Evolutionary conservation across 176 grass and related monocot genomes (phyloP), one percentile per base, ranked within the genome.

Genomic region (Aegilops tauschii): DNA sequence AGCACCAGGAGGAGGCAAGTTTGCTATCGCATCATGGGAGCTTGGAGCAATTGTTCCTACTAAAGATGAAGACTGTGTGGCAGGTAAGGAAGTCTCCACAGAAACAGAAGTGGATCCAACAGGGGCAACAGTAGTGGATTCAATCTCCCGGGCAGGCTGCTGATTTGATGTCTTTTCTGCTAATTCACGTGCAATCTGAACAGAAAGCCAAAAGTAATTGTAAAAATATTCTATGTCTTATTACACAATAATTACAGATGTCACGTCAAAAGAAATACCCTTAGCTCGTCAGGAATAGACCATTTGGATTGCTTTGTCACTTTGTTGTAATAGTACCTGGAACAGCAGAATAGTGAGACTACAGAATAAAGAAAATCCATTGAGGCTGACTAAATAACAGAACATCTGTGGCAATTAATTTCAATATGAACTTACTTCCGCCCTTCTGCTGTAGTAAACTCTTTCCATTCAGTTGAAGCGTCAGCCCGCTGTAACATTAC

Each of bases 381-480:
- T 44, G 59, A 83, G 49, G 29, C 20, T 80, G 42, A 82, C 36
- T 32, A 70, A 72, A 73, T 77, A 88, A 86, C 18, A 65, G 76
- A 64, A 76, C 71, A 21, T 61, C 31, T 59, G 18, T 59, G 20
- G 75, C 16, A 70, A 39, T 2, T 34, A 56, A 61, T 87, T 77
- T 31, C 64, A 66, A 2, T 78, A 74, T 71, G 13, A 83, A 92
- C 94, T 91, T 90, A 99, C 97, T 94, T 99, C 75, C 89, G 82
- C 58, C 94, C 94, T 85, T 94, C 94, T 77, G 86, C 28, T 32
- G 94, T 93, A 61, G 85, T 96, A 88, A 99, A 99, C 80, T 99
- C 97, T 87, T 99, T 99, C 97, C 97, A 99, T 80, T 92, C 92
- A 76, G 97, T 99, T 8, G 92, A 96, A 32, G 94, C 89, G 34